A percentile compares a stretch with the other conserved stretches of the same genome.
phyloP scores from a whole-genome alignment of 306 rosid species.

The Cucumis melo region DNA sequence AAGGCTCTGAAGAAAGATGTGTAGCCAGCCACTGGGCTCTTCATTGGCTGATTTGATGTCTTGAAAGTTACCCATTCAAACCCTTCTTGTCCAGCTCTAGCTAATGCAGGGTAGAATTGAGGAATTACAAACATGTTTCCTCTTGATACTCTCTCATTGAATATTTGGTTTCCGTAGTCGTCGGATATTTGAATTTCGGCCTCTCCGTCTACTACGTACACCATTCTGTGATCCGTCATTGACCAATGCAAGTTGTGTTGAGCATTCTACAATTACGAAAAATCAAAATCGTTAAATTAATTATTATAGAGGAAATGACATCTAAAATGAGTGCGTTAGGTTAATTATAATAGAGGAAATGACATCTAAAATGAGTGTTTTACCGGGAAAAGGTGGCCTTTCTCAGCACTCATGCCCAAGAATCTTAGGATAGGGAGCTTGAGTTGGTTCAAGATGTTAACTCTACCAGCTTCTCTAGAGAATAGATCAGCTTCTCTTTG shows the following conservation, averaged over 20 bases:
- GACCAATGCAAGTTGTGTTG: slow-evolving; percentile 14
- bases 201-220: slow-evolving; percentile 14
- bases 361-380: neutral
- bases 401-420: slow-evolving; percentile 16
- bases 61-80: slow-evolving; percentile 12
- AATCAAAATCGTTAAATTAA: neutral
- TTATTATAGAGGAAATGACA: too few relatives aligned
- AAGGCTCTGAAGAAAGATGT: slow-evolving; percentile 9
- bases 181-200: slow-evolving; percentile 12
- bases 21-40: slow-evolving; percentile 15
- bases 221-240: slow-evolving; percentile 15
- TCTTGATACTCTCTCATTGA: neutral
- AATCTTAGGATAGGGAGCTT: slow-evolving; percentile 13
- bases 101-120: neutral
- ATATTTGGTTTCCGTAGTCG: slow-evolving; percentile 6
- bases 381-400: slow-evolving; percentile 16
- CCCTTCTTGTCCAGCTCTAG: slow-evolving; percentile 5
- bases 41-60: slow-evolving; percentile 12
- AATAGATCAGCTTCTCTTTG: slow-evolving; percentile 6
- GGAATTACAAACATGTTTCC: slow-evolving; percentile 15
- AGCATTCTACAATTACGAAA: slow-evolving; percentile 4
- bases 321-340: neutral
- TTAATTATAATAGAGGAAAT: too few relatives aligned
- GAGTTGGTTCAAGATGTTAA: slow-evolving; percentile 7
- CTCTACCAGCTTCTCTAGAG: slow-evolving; percentile 7